Base-by-base conservation (phyloP, 1,284 basidiomycete species). In the Grifola frondosa region DNA sequence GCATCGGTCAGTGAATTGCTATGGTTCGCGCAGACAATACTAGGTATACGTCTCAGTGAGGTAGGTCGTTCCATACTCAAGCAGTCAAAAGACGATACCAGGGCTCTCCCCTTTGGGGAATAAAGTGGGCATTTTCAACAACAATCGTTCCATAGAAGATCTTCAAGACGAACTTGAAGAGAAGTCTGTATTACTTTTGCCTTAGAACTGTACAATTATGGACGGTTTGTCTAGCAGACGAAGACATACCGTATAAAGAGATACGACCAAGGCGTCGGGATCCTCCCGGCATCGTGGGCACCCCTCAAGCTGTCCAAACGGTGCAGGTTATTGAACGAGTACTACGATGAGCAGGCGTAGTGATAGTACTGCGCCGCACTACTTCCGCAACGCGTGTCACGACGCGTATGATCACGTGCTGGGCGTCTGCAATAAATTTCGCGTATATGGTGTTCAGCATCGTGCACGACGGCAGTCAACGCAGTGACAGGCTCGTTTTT, bases 141-240 rank as follows among this genome's bases (percentile, higher is more conserved):
- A 92, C 87, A 43, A 93, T 90, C 9, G 84, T 80, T 2, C 88
- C 88, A 63, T 92, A 92, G 68, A 92, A 92, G 50, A 91, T 88
- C 61, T 88, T 88, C 56, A 92, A 78, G 2, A 90, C 87, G 52
- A 89, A 84, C 53, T 77, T 77, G 63, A 88, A 89, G 19, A 88
- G 68, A 21, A 81, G 62, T 23, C 87, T 88, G 36, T 15, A 42
- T 19, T 6, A 19, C 12, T 6, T 8, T 21, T 11, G 9, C 20
- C n/a, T 44, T 17, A 46, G 38, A 15, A 39, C 20, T 37, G 13
- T 15, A n/a, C 6, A 13, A 28, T 3, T n/a, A 21, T 13, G 22
- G 11, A 16, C 19, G 24, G 20, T 31, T 6, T 8, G 17, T 17
- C 34, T n/a, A n/a, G n/a, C n/a, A n/a, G n/a, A n/a, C n/a, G n/a